These are phyloP conservation scores for Pseudogymnoascus sp. DNA, from an alignment of 2,329 filamentous ascomycete genomes.

Conservation along the genomic window DNA sequence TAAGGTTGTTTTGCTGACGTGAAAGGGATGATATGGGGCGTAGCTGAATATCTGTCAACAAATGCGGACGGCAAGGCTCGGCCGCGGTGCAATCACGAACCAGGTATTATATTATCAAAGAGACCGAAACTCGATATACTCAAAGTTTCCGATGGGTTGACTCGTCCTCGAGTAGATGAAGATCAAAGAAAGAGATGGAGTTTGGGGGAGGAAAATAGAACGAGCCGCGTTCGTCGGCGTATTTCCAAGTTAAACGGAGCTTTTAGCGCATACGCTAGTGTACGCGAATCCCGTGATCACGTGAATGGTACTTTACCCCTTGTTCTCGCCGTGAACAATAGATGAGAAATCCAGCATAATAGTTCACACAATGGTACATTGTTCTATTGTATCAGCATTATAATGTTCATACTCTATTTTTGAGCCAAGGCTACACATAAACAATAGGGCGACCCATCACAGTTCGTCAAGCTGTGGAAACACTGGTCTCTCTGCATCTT, in stretches of 20 bases:
- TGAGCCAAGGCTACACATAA: neutral
- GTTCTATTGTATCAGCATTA: neutral
- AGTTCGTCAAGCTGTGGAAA: neutral
- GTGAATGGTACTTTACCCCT: neutral
- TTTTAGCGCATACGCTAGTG: slow-evolving; percentile 7
- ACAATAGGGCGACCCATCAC: neutral
- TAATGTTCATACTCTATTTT: neutral
- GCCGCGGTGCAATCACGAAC: neutral
- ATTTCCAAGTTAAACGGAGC: slow-evolving; percentile 4
- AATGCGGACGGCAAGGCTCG: neutral
- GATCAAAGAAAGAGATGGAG: slow-evolving; percentile 9
- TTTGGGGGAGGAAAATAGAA: slow-evolving; percentile 3
- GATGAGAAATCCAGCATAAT: neutral
- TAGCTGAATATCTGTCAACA: slow-evolving; percentile 5
- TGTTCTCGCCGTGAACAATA: neutral
- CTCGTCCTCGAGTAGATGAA: neutral
- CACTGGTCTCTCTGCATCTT: neutral
- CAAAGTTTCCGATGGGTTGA: slow-evolving; percentile 3
- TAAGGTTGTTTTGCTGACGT: slow-evolving; percentile 17
- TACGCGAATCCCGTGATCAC: slow-evolving; percentile 6
- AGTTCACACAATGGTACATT: neutral
- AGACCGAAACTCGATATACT: neutral
- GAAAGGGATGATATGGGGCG: slow-evolving; percentile 8
- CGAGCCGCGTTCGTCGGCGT: slow-evolving; percentile 1
- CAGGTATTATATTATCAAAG: slow-evolving; percentile 1